phyloP scores from a whole-genome alignment of 106 monocot genomes.

The Dioscorea zingiberensis region DNA sequence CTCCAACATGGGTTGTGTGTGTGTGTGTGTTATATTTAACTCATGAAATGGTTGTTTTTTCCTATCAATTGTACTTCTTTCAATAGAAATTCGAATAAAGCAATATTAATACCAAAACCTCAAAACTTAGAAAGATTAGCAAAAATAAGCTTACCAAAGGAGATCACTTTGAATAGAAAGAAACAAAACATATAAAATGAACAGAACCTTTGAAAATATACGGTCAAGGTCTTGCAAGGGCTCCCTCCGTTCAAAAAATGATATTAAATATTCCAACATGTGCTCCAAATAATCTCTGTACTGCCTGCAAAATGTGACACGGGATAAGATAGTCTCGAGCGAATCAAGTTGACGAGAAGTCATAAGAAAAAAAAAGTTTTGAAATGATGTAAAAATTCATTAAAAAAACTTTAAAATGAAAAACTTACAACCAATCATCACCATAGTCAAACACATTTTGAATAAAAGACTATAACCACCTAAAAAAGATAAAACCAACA shows the following conservation, averaged over 20 bases:
- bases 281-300: slow-evolving; percentile 85
- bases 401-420: too few species aligned
- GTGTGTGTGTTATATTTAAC: too few species aligned
- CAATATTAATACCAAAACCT: neutral
- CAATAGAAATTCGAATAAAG: too few species aligned
- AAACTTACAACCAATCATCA: too few species aligned
- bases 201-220: slow-evolving; percentile 68
- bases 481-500: neutral
- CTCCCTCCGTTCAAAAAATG: slow-evolving; percentile 79
- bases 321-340: too few species aligned
- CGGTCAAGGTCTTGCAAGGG: slow-evolving; percentile 73
- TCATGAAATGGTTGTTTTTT: too few species aligned
- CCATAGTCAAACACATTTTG: too few species aligned
- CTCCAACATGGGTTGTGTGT: too few species aligned
- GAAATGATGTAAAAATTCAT: too few species aligned
- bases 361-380: too few species aligned
- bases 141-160: neutral
- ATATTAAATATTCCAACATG: slow-evolving; percentile 74
- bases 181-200: neutral
- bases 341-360: too few species aligned
- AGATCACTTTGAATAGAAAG: neutral
- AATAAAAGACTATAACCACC: neutral
- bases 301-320: slow-evolving; percentile 38
- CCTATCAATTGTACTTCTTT: too few species aligned
- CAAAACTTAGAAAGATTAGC: neutral